Conservation (phyloP, 257 asterid species). For the Primulina tabacum region DNA sequence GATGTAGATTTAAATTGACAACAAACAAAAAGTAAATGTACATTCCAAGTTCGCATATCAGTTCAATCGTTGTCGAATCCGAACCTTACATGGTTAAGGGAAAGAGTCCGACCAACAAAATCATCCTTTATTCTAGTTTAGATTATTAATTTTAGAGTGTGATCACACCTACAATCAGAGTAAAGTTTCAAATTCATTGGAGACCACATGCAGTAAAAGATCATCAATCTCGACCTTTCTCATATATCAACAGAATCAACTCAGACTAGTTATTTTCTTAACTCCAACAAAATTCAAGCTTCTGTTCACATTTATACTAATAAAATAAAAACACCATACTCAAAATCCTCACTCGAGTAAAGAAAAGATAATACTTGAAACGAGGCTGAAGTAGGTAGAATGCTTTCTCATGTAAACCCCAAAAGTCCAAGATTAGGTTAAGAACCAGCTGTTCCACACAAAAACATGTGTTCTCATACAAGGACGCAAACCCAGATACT, state of each 20-base stretch:
- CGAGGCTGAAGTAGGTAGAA: too few species aligned
- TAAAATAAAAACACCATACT: background rate
- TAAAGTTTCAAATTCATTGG: background rate
- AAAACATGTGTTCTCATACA: too few species aligned
- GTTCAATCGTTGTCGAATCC: background rate
- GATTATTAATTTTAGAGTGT: conserved; percentile 2
- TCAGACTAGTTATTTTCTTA: background rate
- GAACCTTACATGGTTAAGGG: background rate
- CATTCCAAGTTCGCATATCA: background rate
- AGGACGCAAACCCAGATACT: too few species aligned
- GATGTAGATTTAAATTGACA: background rate
- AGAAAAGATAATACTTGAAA: too few species aligned
- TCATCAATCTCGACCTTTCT: conserved; percentile 12
- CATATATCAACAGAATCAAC: background rate
- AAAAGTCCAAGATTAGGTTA: too few species aligned
- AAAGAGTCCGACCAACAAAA: background rate
- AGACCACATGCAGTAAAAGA: conserved; percentile 17
- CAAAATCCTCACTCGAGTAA: background rate
- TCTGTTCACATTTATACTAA: background rate
- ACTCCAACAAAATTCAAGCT: background rate
- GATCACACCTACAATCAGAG: conserved; percentile 1
- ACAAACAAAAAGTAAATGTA: background rate
- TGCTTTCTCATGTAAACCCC: too few species aligned
- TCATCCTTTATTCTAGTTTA: background rate
- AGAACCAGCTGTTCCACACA: too few species aligned